Evolutionary conservation across 2,329 filamentous ascomycete species (phyloP), one percentile per base, ranked within the genome.

Genomic region (Huntiella bhutanensis): DNA sequence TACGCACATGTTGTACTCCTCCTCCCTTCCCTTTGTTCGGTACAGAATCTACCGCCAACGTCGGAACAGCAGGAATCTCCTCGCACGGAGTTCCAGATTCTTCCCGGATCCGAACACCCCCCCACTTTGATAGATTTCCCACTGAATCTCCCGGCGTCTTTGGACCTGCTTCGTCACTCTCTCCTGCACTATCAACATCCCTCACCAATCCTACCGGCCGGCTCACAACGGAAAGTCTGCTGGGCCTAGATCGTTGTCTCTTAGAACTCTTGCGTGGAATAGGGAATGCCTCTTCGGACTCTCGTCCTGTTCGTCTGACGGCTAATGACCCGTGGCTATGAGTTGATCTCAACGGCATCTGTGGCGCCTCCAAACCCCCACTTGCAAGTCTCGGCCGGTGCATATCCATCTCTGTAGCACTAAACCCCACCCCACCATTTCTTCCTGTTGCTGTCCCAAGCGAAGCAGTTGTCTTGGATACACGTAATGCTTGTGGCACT

Each of bases 1-100:
- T 36, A 16, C 34, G 34, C 2, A 36, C 34, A n/a, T n/a, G 12
- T 12, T 36, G 15, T 66, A 5, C 69, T 62, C 43, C 19, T 43
- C 28, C 13, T n/a, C 7, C 32, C 16, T 11, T 32, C 32, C 32
- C 35, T 40, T n/a, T 16, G 16, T 4, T 48, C 46, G 22, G 34
- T 41, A 40, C 44, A 49, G 10, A 33, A 37, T 33, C 36, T 12
- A 34, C 45, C 41, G 22, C 47, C 45, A 33, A 45, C 6, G 10
- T 49, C 37, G 11, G 47, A 49, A 13, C 33, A 7, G 22, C 22
- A 28, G 22, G 47, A 13, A 49, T 49, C 5, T 35, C 15, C 13
- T 41, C 41, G 3, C 41, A 49, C 16, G 10, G 15, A 10, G 12
- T 36, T n/a, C 34, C 34, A 36, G 34, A 36, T 36, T 36, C 34